These are phyloP conservation scores for Leucogyrophana mollusca DNA, from an alignment of 768 basidiomycete genomes.

Conservation along the genomic window DNA sequence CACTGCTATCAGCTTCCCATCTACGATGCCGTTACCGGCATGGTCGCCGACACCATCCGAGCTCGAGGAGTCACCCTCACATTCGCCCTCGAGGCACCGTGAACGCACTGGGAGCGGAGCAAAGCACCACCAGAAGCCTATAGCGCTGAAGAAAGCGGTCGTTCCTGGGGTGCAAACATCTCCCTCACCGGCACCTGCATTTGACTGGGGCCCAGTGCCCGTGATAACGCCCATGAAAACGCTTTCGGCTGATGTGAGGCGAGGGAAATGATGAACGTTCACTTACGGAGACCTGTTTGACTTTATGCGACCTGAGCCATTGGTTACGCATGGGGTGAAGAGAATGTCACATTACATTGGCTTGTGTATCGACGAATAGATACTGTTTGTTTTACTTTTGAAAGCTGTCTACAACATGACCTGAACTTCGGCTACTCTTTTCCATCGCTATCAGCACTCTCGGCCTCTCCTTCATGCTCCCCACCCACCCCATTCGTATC, in stretches of 20 bases:
- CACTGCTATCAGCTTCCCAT: conserved; percentile 23
- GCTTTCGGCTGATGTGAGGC: conserved; percentile 13
- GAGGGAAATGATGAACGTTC: no score
- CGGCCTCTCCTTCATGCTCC: conserved; percentile 6
- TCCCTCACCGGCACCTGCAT: conserved; percentile 2
- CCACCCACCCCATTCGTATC: conserved; percentile 14
- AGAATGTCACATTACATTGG: neutral
- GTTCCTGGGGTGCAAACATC: no score
- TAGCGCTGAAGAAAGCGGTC: conserved; percentile 25
- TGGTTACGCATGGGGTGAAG: no score
- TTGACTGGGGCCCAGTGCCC: conserved; percentile 22
- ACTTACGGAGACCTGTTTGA: no score
- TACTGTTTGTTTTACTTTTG: neutral
- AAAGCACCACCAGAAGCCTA: conserved; percentile 37
- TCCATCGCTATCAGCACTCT: conserved; percentile 14
- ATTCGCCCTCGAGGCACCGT: conserved; percentile 2
- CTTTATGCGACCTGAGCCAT: no score
- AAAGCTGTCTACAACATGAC: no score
- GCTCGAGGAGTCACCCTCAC: conserved; percentile 9
- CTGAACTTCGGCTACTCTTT: no score
- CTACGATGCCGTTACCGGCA: conserved; percentile 7
- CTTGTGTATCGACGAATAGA: no score
- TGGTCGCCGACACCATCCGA: conserved; percentile 23
- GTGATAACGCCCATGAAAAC: conserved; percentile 10
- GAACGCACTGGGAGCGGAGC: conserved; percentile 11